These are phyloP conservation scores for Clohesyomyces aquaticus DNA, from an alignment of 495 filamentous ascomycete genomes.

Conservation along the genomic window DNA sequence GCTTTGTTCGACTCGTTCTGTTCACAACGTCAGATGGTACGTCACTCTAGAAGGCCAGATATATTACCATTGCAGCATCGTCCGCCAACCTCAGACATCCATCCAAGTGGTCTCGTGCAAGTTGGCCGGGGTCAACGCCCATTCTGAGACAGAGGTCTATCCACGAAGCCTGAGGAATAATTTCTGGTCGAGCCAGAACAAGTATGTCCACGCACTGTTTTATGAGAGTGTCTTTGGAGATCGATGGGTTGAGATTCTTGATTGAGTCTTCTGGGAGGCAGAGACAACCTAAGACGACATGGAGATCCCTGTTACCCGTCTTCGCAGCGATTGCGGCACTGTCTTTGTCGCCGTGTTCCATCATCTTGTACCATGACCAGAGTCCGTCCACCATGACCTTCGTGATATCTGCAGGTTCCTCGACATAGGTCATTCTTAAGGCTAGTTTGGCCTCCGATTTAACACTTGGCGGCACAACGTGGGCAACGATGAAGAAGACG, in stretches of 20 bases:
- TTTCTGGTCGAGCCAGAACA: constrained; percentile 73
- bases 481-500: constrained; percentile 73
- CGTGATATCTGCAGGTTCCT: constrained; percentile 58
- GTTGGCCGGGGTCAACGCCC: constrained; percentile 76
- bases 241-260: constrained; percentile 45
- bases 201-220: constrained; percentile 70
- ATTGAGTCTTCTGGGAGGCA: constrained; percentile 57
- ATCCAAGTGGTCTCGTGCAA: constrained; percentile 60
- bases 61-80: constrained; percentile 54
- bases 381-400: constrained; percentile 67
- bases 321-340: constrained; percentile 71
- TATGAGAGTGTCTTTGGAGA: constrained; percentile 42
- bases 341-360: constrained; percentile 74
- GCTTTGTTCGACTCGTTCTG: constrained; percentile 20
- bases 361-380: constrained; percentile 77
- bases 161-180: constrained; percentile 81
- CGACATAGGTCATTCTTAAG: constrained; percentile 63
- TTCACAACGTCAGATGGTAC: constrained; percentile 1
- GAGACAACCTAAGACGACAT: constrained; percentile 71
- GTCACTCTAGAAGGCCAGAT: neutral
- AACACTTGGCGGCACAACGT: constrained; percentile 58
- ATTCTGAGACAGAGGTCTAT: constrained; percentile 81
- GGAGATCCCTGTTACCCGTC: constrained; percentile 60
- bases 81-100: constrained; percentile 59
- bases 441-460: constrained; percentile 61